phyloP scores from a whole-genome alignment of 768 basidiomycete species.

The Mrakia frigida region DNA sequence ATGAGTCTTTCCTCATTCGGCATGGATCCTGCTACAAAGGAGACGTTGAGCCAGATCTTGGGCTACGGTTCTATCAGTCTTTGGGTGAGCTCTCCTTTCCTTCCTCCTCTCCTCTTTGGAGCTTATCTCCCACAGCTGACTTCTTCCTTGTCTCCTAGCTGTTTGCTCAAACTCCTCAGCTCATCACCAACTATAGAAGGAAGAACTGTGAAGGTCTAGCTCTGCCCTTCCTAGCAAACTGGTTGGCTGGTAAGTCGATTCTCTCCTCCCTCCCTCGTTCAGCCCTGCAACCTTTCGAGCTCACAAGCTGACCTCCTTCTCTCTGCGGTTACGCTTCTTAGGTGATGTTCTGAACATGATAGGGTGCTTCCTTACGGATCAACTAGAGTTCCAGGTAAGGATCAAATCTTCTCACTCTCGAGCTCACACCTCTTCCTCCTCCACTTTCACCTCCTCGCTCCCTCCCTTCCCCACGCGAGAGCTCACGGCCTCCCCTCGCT shows the following conservation, averaged over 20 bases:
- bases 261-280: conserved; percentile 3
- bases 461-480: background rate
- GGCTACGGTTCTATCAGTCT: background rate
- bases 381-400: conserved; percentile 87
- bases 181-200: conserved; percentile 42
- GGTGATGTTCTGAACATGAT: conserved; percentile 91
- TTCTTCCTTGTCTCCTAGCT: conserved; percentile 74
- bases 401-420: background rate
- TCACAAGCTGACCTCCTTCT: background rate
- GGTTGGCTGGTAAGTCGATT: conserved; percentile 68
- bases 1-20: background rate
- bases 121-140: conserved; percentile 39
- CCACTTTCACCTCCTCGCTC: background rate
- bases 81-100: conserved; percentile 11
- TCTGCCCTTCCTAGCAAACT: conserved; percentile 85
- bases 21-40: background rate
- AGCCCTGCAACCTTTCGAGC: background rate
- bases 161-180: conserved; percentile 82
- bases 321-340: conserved; percentile 39
- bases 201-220: conserved; percentile 86
- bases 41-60: background rate
- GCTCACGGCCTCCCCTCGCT: background rate
- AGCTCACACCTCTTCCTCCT: background rate
- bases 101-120: background rate
- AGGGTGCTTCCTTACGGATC: conserved; percentile 79